Evolutionary conservation across 208 protist species (phyloP), one percentile per base, ranked within the genome.

Genomic region (Trypanosoma conorhini): DNA sequence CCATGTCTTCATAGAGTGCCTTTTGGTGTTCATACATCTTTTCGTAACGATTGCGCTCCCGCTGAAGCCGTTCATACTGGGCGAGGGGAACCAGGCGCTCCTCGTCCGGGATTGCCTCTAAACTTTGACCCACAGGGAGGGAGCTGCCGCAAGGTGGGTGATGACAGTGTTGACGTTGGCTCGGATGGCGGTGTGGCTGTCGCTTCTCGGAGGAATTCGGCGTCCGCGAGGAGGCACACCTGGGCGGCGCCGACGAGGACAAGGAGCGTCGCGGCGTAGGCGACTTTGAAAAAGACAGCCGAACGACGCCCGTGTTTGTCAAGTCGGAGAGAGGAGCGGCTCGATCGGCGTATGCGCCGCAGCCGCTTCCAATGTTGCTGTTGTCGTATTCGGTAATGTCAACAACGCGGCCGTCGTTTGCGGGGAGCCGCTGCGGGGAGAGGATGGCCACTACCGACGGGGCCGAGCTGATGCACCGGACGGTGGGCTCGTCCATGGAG

Each of bases 1-100:
- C 72, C 84, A 93, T 90, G 42, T 91, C 88, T 72, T 94, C 86
- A 75, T 93, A 94, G 9, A 96, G 77, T 10, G 72, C 74, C 59
- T 86, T 85, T 56, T 96, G 91, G 74, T 96, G 91, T 60, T 94
- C 88, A 63, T 94, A 96, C 91, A 96, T 96, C 64, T 93, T 92
- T 57, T 87, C 77, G 60, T 79, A 92, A 31, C 87, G 88, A 63
- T 91, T 85, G 22, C 91, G 85, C 71, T 96, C 88, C 35, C 78
- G 71, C 72, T 89, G 77, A 69, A 94, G 44, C 21, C 48, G 58
- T 77, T 92, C 85, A 52, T 83, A 88, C 9, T 90, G 83, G 7
- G 48, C 56, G 35, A 86, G 72, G 13, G 85, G 71, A 30, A 96
- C 85, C 40, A 51, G 57, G 33, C 40, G 38, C 10, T 61, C 51